These are phyloP conservation scores for Trypanosoma avium DNA, from an alignment of 208 protist genomes.

Conservation along the genomic window DNA sequence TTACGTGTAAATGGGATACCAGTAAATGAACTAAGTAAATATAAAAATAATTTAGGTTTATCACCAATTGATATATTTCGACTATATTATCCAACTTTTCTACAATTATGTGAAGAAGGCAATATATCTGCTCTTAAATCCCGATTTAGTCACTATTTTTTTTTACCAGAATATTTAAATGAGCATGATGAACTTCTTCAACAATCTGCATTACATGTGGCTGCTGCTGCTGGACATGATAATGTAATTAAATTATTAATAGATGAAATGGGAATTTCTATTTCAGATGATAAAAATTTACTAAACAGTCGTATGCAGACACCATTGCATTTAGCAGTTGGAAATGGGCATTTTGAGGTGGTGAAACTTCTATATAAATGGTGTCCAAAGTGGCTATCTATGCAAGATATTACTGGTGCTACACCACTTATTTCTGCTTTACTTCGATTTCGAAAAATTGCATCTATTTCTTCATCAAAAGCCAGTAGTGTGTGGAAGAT, in stretches of 20 bases:
- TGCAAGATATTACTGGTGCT: slow-evolving; percentile 56
- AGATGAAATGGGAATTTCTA: slow-evolving; percentile 41
- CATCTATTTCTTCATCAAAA: no score
- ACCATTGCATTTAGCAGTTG: slow-evolving; percentile 72
- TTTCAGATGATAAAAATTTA: slow-evolving; percentile 14
- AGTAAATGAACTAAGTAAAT: slow-evolving; percentile 14
- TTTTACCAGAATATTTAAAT: slow-evolving; percentile 30
- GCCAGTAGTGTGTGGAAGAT: no score
- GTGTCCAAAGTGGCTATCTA: slow-evolving; percentile 33
- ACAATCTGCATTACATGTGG: slow-evolving; percentile 49
- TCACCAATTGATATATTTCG: slow-evolving; percentile 63
- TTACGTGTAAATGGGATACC: slow-evolving; percentile 37
- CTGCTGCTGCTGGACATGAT: slow-evolving; percentile 37
- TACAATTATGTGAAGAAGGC: slow-evolving; percentile 62
- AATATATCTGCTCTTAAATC: slow-evolving; percentile 44
- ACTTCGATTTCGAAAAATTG: no score
- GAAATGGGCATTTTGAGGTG: slow-evolving; percentile 37
- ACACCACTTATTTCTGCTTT: slow-evolving; percentile 72
- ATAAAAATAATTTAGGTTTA: slow-evolving; percentile 45
- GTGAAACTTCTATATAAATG: slow-evolving; percentile 44
- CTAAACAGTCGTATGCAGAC: slow-evolving; percentile 58
- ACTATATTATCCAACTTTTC: slow-evolving; percentile 50
- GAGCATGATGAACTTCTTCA: slow-evolving; percentile 33
- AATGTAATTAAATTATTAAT: slow-evolving; percentile 60
- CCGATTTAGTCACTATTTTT: slow-evolving; percentile 73